A percentile compares a stretch with the other conserved stretches of the same genome.
Evolutionary conservation across 78 protist genomes (phyloP).

Genomic region (Planoprotostelium fungivorum): DNA sequence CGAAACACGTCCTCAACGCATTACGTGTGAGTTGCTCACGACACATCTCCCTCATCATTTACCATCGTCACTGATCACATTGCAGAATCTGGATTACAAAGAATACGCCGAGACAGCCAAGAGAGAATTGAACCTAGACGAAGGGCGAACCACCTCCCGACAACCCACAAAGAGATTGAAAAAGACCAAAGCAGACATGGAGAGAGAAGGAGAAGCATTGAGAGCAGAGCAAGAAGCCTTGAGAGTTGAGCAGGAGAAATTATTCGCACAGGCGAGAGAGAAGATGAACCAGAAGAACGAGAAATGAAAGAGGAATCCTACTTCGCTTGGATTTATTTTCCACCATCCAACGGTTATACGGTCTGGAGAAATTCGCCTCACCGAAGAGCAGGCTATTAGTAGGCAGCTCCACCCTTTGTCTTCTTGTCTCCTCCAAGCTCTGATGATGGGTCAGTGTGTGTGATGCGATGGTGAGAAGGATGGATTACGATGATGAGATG

Average conservation of each 20-base stretch:
- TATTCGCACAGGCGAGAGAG: background rate
- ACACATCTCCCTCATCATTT: too few species aligned
- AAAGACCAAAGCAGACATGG: background rate
- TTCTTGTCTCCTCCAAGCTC: constrained; percentile 81
- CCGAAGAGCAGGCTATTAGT: background rate
- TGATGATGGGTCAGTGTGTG: background rate
- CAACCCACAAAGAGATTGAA: background rate
- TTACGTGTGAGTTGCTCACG: too few species aligned
- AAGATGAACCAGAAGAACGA: background rate
- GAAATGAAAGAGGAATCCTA: background rate
- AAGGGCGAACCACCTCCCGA: too few species aligned
- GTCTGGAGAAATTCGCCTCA: background rate
- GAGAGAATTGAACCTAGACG: too few species aligned
- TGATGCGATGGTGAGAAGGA: constrained; percentile 37
- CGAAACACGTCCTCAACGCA: too few species aligned
- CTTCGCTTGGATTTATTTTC: background rate
- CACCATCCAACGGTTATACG: background rate
- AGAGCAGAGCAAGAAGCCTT: background rate
- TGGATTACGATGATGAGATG: constrained; percentile 57
- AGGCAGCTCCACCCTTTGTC: constrained; percentile 62
- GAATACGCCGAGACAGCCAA: too few species aligned
- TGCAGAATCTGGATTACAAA: too few species aligned
- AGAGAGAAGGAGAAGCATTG: background rate
- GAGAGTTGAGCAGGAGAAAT: background rate
- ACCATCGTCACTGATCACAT: too few species aligned